Percentiles rank a stretch among this genome's conserved stretches.
Evolutionary conservation across 768 basidiomycete species (phyloP).

Genomic region (Rhizopogon vulgaris): DNA sequence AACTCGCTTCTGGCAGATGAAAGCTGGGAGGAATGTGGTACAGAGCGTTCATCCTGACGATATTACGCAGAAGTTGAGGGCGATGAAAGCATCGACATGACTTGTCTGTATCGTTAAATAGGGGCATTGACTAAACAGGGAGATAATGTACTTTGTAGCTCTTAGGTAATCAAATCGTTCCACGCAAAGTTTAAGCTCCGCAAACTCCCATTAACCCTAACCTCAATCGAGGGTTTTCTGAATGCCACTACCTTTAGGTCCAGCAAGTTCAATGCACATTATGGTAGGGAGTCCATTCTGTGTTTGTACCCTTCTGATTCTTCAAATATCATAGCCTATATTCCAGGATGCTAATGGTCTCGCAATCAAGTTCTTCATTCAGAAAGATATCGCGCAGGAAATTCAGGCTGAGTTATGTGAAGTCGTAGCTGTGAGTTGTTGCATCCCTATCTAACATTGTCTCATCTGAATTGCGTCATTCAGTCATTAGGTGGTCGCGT

Average conservation of each 20-base stretch:
- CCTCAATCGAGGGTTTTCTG: conserved; percentile 25
- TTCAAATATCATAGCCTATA: conserved; percentile 42
- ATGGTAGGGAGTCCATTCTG: not conserved
- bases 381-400: conserved; percentile 67
- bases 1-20: conserved; percentile 34
- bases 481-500: conserved; percentile 73
- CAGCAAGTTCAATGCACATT: conserved; percentile 4
- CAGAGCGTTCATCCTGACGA: conserved; percentile 35
- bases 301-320: not conserved
- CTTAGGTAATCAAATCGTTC: no score
- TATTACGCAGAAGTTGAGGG: conserved; percentile 38
- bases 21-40: conserved; percentile 20
- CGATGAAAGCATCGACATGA: conserved; percentile 28
- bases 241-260: not conserved
- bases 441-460: conserved; percentile 1
- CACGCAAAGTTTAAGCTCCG: not conserved
- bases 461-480: conserved; percentile 1
- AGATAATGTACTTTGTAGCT: no score
- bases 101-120: no score
- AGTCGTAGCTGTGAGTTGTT: conserved; percentile 52
- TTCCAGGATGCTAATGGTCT: conserved; percentile 66
- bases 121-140: no score
- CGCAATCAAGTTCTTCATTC: conserved; percentile 79
- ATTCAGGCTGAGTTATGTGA: conserved; percentile 69
- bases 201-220: conserved; percentile 21